phyloP scores from a whole-genome alignment of 129 eudicot species.

The Helianthus annuus region HanXRQr2.0-SUNRISE NC_035433.2:83489245-83489744 shows the following conservation, averaged over 20 bases:
- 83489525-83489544: slow-evolving; percentile 56
- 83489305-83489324: too few relatives aligned
- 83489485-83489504: slow-evolving; percentile 57
- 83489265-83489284: background rate
- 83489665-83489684: background rate
- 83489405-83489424: slow-evolving; percentile 38
- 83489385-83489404: slow-evolving; percentile 40
- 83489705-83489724: too few relatives aligned
- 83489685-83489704: too few relatives aligned
- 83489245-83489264: too few relatives aligned
- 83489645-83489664: background rate
- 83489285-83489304: too few relatives aligned
- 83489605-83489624: slow-evolving; percentile 53
- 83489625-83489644: slow-evolving; percentile 51
- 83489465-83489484: slow-evolving; percentile 60
- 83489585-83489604: slow-evolving; percentile 38
- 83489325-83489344: background rate
- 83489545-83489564: slow-evolving; percentile 59
- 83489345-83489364: background rate
- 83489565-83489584: slow-evolving; percentile 68
- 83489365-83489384: background rate
- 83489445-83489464: slow-evolving; percentile 62
- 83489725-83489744: too few relatives aligned
- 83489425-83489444: slow-evolving; percentile 56
- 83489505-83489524: slow-evolving; percentile 69